Conservation (phyloP, 768 basidiomycete genomes). For the Lactifluus echinatus region DNA sequence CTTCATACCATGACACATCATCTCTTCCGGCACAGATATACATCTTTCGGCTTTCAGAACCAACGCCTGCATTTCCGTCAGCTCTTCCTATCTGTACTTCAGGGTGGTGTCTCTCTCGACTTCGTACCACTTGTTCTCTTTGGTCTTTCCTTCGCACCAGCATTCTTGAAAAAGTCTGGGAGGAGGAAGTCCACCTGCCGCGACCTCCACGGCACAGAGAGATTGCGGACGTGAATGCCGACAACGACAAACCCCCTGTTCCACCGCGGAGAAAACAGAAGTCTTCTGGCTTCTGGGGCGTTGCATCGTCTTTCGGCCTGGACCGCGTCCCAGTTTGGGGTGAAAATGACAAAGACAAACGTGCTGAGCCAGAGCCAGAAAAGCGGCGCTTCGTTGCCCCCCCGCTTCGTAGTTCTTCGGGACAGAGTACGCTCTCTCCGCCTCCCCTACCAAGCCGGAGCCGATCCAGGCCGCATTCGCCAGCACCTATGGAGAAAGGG, state of each 20-base stretch:
- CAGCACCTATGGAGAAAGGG: not conserved
- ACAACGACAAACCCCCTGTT: slow-evolving; percentile 50
- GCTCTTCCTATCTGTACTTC: slow-evolving; percentile 59
- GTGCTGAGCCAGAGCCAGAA: slow-evolving; percentile 24
- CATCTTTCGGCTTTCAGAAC: slow-evolving; percentile 53
- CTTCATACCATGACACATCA: slow-evolving; percentile 22
- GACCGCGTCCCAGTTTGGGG: slow-evolving; percentile 42
- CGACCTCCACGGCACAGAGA: slow-evolving; percentile 26
- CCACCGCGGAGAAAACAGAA: slow-evolving; percentile 45
- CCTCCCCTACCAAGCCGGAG: slow-evolving; percentile 19
- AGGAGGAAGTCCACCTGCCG: slow-evolving; percentile 50
- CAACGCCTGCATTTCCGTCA: slow-evolving; percentile 25
- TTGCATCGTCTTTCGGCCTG: slow-evolving; percentile 51
- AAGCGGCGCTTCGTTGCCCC: slow-evolving; percentile 19
- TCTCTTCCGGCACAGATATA: slow-evolving; percentile 41
- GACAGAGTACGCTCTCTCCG: slow-evolving; percentile 11
- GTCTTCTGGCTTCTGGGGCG: slow-evolving; percentile 49
- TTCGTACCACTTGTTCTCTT: slow-evolving; percentile 80
- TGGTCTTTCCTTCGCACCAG: slow-evolving; percentile 84
- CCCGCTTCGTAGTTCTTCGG: slow-evolving; percentile 7
- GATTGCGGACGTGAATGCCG: slow-evolving; percentile 18
- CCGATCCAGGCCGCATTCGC: slow-evolving; percentile 4
- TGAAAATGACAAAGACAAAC: slow-evolving; percentile 35
- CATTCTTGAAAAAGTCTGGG: slow-evolving; percentile 82
- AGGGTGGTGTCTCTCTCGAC: slow-evolving; percentile 79